Conservation (phyloP, 1,284 basidiomycete species). For the Ceratobasidium sp. region DNA sequence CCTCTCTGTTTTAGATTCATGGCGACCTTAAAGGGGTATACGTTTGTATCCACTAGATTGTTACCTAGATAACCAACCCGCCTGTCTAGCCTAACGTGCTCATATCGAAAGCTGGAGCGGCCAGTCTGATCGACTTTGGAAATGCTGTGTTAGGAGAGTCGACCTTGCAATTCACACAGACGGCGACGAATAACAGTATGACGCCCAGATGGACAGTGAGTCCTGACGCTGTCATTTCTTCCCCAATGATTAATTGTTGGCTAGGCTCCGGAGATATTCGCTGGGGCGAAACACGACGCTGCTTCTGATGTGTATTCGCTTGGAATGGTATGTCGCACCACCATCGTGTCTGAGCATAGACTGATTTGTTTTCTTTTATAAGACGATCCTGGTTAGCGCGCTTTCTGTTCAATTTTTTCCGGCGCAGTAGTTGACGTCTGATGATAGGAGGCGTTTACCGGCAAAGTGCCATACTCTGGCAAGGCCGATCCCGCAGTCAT, state of each 20-base stretch:
- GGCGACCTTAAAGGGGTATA: constrained; percentile 13
- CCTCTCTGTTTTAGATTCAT: background rate
- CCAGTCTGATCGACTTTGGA: background rate
- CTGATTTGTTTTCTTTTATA: background rate
- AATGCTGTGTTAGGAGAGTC: background rate
- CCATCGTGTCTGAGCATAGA: background rate
- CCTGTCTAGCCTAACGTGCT: background rate
- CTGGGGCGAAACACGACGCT: background rate
- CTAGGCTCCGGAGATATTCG: constrained; percentile 14
- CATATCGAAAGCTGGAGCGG: background rate
- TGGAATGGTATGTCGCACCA: constrained; percentile 5
- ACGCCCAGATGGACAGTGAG: constrained; percentile 2
- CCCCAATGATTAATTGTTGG: background rate
- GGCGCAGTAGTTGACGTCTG: background rate
- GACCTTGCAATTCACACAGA: background rate
- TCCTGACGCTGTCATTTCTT: background rate
- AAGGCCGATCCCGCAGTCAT: background rate
- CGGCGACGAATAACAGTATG: background rate
- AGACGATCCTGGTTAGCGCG: constrained; percentile 21
- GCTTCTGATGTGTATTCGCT: constrained; percentile 15
- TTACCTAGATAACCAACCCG: background rate
- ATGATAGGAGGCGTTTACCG: constrained; percentile 11
- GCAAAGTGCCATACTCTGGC: constrained; percentile 2
- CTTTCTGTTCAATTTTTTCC: background rate
- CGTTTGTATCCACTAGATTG: background rate